Evolutionary conservation across 1,139 yeast genomes (phyloP).

Genomic region (Pichia sp.): DNA sequence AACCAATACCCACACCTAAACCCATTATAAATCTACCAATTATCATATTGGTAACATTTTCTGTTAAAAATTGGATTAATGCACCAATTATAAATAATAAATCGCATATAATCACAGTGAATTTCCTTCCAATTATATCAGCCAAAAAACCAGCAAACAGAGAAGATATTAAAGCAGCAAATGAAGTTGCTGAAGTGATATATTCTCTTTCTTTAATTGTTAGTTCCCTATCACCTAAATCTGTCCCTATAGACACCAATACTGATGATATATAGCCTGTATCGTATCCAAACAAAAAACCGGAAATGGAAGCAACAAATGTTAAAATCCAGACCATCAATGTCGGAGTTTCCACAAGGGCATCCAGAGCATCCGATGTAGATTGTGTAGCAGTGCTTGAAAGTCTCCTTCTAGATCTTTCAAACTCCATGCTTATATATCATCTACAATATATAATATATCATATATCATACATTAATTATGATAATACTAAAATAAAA

Average conservation of each 20-base stretch:
- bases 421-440: too few relatives aligned
- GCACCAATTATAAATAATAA: conserved; percentile 46
- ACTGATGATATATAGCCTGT: conserved; percentile 58
- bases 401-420: background rate
- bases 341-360: conserved; percentile 16
- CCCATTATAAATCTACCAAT: conserved; percentile 51
- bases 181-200: conserved; percentile 51
- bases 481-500: too few relatives aligned
- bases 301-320: conserved; percentile 40
- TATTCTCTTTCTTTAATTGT: conserved; percentile 46
- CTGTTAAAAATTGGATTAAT: conserved; percentile 40
- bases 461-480: too few relatives aligned
- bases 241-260: conserved; percentile 47
- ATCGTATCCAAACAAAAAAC: conserved; percentile 59
- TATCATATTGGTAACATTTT: conserved; percentile 47
- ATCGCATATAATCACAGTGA: conserved; percentile 42
- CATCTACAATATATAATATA: too few relatives aligned
- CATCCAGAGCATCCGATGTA: conserved; percentile 5
- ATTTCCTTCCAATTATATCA: conserved; percentile 43
- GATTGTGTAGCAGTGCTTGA: conserved; percentile 7
- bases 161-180: conserved; percentile 53
- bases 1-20: conserved; percentile 53
- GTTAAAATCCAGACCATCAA: conserved; percentile 22
- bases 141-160: conserved; percentile 45
- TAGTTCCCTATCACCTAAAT: conserved; percentile 37